Evolutionary conservation across 345 rosid genomes (phyloP), one percentile per base, ranked within the genome.

Genomic region (Eucalyptus erythrocorys): DNA sequence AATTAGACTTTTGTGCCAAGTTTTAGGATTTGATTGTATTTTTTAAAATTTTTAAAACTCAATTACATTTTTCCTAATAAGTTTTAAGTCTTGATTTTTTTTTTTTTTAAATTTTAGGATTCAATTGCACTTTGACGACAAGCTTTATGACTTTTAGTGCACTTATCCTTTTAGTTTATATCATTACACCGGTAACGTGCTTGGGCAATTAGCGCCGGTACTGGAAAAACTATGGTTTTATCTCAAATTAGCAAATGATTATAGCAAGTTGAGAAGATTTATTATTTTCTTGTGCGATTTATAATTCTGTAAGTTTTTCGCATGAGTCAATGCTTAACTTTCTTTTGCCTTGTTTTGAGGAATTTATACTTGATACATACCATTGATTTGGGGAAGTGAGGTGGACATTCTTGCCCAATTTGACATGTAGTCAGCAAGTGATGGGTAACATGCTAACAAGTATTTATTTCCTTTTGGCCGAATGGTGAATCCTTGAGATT

Each of bases 31-130:
- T 55, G 13, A 24, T 24, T 55, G 5, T 24, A 24, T 24, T 55
- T 24, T 55, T 19, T 0, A 8, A 55, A 8, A 24, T 0, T 0
- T 10, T 22, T 1, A 55, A 12, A 6, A 55, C 1, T 24, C 6
- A 26, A 55, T 2, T 55, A 27, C 6, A 22, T 24, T 55, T n/a
- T 55, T 55, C 27, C 9, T 55, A 3, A 22, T 55, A 55, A 55
- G 30, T 55, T 55, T 55, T 55, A 4, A 9, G 1, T 22, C 61
- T 55, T 55, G 61, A 55, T n/a, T 24, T 9, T 22, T 55, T 4
- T 10, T 22, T 55, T 24, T 4, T 55, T 6, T 24, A 24, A 55
- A 2, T 22, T 55, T 55, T 22, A 55, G 1, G 6, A 24, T 24
- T 55, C 6, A 22, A 24, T 24, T 55, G 0, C 1, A 55, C 61